A percentile compares a stretch with the other conserved stretches of the same genome.
phyloP scores from a whole-genome alignment of 257 asterid genomes.

The Forsythia suspensa region DNA sequence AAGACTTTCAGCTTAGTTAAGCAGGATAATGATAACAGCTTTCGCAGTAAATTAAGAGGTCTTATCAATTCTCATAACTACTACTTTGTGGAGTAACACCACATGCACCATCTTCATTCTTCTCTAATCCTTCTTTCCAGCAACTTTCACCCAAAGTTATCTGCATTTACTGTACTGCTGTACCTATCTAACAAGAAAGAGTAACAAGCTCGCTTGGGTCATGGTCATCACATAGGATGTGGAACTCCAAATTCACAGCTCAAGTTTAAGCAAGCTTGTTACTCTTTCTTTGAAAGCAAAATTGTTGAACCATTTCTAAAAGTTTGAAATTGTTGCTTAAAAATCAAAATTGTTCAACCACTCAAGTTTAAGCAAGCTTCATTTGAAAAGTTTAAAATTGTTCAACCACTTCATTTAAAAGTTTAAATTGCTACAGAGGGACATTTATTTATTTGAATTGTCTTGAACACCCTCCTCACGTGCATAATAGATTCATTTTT shows the following conservation, averaged over 20 bases:
- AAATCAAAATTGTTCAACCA: too few species aligned
- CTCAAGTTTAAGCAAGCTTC: too few species aligned
- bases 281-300: too few species aligned
- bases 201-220: background rate
- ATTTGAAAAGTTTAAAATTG: background rate
- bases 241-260: too few species aligned
- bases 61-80: background rate
- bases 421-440: too few species aligned
- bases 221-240: too few species aligned
- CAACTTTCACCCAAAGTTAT: background rate
- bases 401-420: background rate
- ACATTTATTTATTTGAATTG: too few species aligned
- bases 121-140: background rate
- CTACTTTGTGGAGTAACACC: background rate
- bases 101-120: background rate
- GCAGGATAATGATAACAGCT: slow-evolving; percentile 3
- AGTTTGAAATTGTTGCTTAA: too few species aligned
- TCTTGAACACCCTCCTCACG: too few species aligned
- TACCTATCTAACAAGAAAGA: background rate
- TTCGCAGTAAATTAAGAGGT: background rate
- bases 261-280: too few species aligned
- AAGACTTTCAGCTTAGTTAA: background rate
- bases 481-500: too few species aligned
- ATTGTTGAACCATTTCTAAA: too few species aligned
- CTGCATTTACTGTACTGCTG: background rate